phyloP scores from a whole-genome alignment of 371 early-diverging fungal species.

The Conidiobolus coronatus region DNA sequence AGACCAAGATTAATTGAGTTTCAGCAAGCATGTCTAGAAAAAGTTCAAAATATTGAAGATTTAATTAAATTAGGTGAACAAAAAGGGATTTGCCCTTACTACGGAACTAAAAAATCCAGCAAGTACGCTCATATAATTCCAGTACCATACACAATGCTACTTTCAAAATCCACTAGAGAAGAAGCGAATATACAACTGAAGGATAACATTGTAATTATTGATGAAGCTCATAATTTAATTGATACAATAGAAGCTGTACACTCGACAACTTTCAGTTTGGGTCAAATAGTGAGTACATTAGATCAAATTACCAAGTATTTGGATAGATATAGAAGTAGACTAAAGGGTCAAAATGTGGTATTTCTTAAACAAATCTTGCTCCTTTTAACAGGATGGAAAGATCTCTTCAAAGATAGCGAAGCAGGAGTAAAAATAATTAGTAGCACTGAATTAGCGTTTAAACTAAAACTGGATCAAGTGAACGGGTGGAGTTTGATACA shows the following conservation, averaged over 20 bases:
- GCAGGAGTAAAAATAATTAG: background rate
- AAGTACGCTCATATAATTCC: constrained; percentile 46
- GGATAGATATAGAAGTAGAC: constrained; percentile 32
- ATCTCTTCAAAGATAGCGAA: constrained; percentile 4
- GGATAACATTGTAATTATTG: constrained; percentile 55
- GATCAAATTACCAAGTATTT: constrained; percentile 39
- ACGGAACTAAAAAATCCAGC: constrained; percentile 45
- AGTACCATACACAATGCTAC: constrained; percentile 66
- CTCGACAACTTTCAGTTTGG: constrained; percentile 19
- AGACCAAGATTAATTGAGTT: constrained; percentile 20
- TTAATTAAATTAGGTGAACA: constrained; percentile 35
- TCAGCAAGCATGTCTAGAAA: constrained; percentile 19
- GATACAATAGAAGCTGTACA: constrained; percentile 41
- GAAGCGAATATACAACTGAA: constrained; percentile 48
- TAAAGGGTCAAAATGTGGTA: constrained; percentile 45
- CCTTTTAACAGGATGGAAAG: constrained; percentile 6
- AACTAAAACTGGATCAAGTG: constrained; percentile 47
- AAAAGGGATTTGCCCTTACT: constrained; percentile 62
- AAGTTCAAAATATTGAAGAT: constrained; percentile 65
- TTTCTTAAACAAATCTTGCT: constrained; percentile 44
- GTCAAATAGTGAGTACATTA: constrained; percentile 21
- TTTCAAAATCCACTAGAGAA: constrained; percentile 48
- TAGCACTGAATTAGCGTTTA: constrained; percentile 47
- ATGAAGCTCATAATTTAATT: constrained; percentile 77
- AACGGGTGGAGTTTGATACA: constrained; percentile 61